Percentiles rank a stretch among this genome's conserved stretches.
These are phyloP conservation scores for Dalbergia oliveri DNA, from an alignment of 306 rosid genomes.

Conservation along the genomic window DNA sequence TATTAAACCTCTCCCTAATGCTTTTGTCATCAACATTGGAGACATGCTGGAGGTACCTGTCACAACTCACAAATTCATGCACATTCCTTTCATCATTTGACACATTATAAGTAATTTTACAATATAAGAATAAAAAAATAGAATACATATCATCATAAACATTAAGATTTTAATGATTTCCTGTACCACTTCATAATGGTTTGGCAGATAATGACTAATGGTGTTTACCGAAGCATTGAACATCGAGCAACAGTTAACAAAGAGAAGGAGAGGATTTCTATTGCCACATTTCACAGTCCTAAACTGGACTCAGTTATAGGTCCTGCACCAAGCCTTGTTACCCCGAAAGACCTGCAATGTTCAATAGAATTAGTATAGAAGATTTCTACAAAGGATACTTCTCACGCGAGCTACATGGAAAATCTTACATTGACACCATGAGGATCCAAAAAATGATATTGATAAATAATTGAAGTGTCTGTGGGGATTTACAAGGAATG, in stretches of 20 bases:
- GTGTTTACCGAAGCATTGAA: slow-evolving; percentile 44
- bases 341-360: slow-evolving; percentile 31
- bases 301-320: background rate
- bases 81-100: background rate
- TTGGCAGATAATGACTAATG: slow-evolving; percentile 46
- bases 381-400: slow-evolving; percentile 30
- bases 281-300: slow-evolving; percentile 32
- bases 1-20: slow-evolving; percentile 26
- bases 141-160: background rate
- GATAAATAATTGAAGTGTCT: background rate
- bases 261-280: slow-evolving; percentile 1
- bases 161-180: background rate
- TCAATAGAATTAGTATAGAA: slow-evolving; percentile 20
- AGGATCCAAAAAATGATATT: background rate
- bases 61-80: background rate
- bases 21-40: slow-evolving; percentile 39
- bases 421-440: slow-evolving; percentile 23
- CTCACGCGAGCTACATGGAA: slow-evolving; percentile 4
- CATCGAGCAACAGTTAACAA: slow-evolving; percentile 34
- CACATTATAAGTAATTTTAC: background rate
- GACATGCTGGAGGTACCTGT: slow-evolving; percentile 34
- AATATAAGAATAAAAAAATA: background rate
- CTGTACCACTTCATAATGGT: background rate
- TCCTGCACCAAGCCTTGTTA: slow-evolving; percentile 35
- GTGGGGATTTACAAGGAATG: background rate